Conservation (phyloP, 306 rosid genomes). For the Casuarina glauca region DNA sequence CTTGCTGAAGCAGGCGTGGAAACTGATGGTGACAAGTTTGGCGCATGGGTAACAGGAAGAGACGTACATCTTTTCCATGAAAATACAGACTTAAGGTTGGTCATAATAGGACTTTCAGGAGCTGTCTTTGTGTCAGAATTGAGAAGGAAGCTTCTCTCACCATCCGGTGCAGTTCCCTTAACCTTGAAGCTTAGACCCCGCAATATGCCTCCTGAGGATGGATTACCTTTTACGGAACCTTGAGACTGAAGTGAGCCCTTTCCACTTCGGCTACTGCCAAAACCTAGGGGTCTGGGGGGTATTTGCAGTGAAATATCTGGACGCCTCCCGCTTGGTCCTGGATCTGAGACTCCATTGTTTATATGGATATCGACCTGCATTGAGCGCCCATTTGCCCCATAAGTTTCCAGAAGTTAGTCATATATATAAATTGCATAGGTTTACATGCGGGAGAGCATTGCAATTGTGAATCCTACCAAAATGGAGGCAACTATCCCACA, state of each 20-base stretch:
- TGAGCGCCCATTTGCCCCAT: constrained; percentile 1
- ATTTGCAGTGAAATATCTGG: constrained; percentile 95
- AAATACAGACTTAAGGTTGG: constrained; percentile 44
- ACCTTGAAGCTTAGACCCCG: constrained; percentile 87
- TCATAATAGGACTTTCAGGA: constrained; percentile 53
- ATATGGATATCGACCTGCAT: constrained; percentile 42
- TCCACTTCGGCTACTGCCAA: constrained; percentile 54
- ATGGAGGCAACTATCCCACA: neutral
- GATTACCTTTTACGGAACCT: constrained; percentile 57
- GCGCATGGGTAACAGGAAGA: constrained; percentile 77
- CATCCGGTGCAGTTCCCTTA: constrained; percentile 52
- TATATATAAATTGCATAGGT: neutral
- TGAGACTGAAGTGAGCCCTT: constrained; percentile 71
- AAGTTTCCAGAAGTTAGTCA: neutral
- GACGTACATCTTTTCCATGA: constrained; percentile 80
- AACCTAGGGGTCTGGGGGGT: constrained; percentile 72
- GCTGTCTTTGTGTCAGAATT: constrained; percentile 49
- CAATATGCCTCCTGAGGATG: constrained; percentile 61
- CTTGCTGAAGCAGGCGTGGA: constrained; percentile 74
- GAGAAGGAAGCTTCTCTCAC: constrained; percentile 86
- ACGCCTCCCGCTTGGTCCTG: constrained; percentile 53
- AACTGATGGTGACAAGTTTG: constrained; percentile 66
- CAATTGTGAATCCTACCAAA: constrained; percentile 4
- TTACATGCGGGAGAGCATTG: neutral
- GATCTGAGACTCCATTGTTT: constrained; percentile 45